These are phyloP conservation scores for Coemansia sp. DNA, from an alignment of 192 early-diverging fungal species.

Conservation along the genomic window DNA sequence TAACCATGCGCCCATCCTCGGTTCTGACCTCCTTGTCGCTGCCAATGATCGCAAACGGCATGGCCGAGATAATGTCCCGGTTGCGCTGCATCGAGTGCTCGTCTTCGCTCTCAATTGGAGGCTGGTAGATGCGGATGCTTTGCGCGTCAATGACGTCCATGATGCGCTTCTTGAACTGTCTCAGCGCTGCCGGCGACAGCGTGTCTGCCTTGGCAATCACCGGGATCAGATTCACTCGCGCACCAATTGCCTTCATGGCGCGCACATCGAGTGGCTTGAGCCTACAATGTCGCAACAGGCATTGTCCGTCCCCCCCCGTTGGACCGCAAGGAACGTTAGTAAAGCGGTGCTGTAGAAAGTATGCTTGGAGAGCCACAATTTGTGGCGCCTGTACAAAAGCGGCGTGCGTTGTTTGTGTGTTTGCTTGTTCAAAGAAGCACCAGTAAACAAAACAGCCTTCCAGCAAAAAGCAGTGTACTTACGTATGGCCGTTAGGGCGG, in stretches of 20 bases:
- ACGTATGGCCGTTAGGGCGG: slow-evolving; percentile 94
- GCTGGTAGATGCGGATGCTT: slow-evolving; percentile 88
- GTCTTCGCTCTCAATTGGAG: slow-evolving; percentile 88
- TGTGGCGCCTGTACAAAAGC: slow-evolving; percentile 4
- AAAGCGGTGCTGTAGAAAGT: slow-evolving; percentile 4
- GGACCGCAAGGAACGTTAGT: background rate
- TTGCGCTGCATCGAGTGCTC: slow-evolving; percentile 74
- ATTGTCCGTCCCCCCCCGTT: background rate
- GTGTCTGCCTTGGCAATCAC: slow-evolving; percentile 99
- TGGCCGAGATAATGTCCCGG: slow-evolving; percentile 80
- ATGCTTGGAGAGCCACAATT: background rate
- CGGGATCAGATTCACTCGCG: slow-evolving; percentile 96
- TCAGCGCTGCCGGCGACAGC: slow-evolving; percentile 84
- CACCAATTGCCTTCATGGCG: slow-evolving; percentile 96
- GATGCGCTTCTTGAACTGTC: slow-evolving; percentile 94
- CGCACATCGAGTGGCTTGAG: slow-evolving; percentile 90
- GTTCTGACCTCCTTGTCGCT: slow-evolving; percentile 81
- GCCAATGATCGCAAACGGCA: slow-evolving; percentile 96
- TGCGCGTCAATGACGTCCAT: slow-evolving; percentile 89
- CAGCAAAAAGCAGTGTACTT: slow-evolving; percentile 23
- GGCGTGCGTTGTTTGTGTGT: background rate
- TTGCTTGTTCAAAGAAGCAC: too few species aligned
- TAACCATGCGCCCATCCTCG: slow-evolving; percentile 83
- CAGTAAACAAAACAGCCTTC: too few species aligned
- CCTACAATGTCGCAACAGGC: slow-evolving; percentile 24